These are phyloP conservation scores for Pichia sp. DNA, from an alignment of 1,139 yeast genomes.

Conservation along the genomic window DNA sequence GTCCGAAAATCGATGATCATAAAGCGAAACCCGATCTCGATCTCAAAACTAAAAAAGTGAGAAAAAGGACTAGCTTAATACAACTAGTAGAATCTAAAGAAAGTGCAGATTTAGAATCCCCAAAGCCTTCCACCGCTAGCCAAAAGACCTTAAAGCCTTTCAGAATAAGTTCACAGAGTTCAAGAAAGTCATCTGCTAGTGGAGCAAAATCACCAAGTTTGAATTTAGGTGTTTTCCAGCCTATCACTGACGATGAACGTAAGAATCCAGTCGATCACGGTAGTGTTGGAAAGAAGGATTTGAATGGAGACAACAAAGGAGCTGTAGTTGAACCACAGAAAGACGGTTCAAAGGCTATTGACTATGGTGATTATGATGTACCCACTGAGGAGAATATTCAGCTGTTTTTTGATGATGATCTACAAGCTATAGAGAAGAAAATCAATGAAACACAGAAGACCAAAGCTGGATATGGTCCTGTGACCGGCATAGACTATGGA, in stretches of 20 bases:
- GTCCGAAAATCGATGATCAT: not conserved
- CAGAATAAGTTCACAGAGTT: constrained; percentile 9
- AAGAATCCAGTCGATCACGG: not conserved
- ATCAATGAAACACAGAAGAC: constrained; percentile 13
- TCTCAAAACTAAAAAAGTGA: constrained; percentile 5
- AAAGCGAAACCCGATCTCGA: not conserved
- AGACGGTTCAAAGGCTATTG: constrained; percentile 8
- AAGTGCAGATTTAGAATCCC: not conserved
- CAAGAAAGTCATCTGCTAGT: not conserved
- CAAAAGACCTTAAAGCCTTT: constrained; percentile 9
- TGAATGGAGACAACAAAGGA: not conserved
- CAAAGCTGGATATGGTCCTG: constrained; percentile 18
- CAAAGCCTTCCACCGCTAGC: not conserved
- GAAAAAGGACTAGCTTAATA: constrained; percentile 12
- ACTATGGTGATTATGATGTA: constrained; percentile 26
- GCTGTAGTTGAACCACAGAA: not conserved
- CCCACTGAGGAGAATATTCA: constrained; percentile 29
- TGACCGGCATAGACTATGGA: constrained; percentile 25
- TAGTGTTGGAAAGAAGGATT: not conserved
- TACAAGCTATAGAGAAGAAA: constrained; percentile 15
- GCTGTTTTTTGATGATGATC: constrained; percentile 28
- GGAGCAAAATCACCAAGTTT: constrained; percentile 15
- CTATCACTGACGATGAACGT: not conserved
- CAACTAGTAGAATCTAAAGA: constrained; percentile 8
- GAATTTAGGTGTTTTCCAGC: constrained; percentile 18